Base-by-base conservation (phyloP, 257 asterid genomes). In the Knoxia roxburghii region DNA sequence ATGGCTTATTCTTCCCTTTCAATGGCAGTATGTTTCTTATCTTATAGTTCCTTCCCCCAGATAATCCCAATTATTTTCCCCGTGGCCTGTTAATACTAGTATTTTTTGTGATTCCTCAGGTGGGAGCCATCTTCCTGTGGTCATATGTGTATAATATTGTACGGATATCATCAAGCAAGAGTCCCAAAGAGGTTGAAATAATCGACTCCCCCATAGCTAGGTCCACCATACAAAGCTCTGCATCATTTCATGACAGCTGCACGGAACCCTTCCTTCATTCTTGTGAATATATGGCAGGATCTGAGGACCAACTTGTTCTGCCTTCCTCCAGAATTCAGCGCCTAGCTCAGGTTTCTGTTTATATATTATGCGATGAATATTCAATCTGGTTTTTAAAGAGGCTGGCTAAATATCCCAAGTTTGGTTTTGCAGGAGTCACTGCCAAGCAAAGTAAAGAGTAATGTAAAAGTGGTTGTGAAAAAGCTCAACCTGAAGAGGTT, bases 1-100 rank as follows among this genome's bases (percentile, higher is more conserved):
- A 86, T 92, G 97, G 90, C 84, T 26, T 89, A 92, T 69, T 95
- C 92, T 74, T 86, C 98, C 1, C 95, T 92, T 58, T 89, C 97
- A 24, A 84, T 92, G 98, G 97, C 97, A 43, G 98, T 89, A 85
- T 61, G 96, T 81, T 55, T 41, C 55, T 51, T 43, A 3, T 9
- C 9, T 37, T 37, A 9, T 37, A 3, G 9, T 3, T 37, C 41
- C 4, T 37, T 3, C 4, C 9, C 41, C 41, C 9, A 3, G 41
- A 37, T 37, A 9, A 37, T 37, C 6, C 6, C 41, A 37, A 37
- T 3, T 37, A 37, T 4, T 4, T 37, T 3, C n/a, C n/a, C n/a
- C n/a, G 41, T 9, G 4, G 41, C 41, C 9, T 37, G 4, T 37
- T 37, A 9, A 37, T 37, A n/a, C 41, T 37, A 4, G 41, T 37